Evolutionary conservation across 2,329 filamentous ascomycete genomes (phyloP), one percentile per base, ranked within the genome.

Genomic region (Onygenales sp.): DNA sequence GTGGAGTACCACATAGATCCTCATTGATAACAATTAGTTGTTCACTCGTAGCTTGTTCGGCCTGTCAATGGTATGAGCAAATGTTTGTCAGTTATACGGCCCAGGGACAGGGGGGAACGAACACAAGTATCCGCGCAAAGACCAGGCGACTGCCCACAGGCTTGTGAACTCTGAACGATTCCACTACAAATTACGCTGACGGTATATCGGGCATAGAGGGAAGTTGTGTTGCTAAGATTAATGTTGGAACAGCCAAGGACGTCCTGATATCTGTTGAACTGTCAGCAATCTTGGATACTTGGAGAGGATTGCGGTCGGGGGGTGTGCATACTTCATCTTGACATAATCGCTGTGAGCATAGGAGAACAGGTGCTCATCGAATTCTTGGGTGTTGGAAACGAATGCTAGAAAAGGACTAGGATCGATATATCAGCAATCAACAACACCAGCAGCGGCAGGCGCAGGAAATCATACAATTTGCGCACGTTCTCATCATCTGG

Each of bases 121-220:
- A 88, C 88, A 70, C 93, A 98, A 58, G 87, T 85, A 58, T 93
- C 86, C 45, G 92, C 93, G 70, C 93, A 98, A 13, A 97, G 76
- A 2, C 93, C 90, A 54, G 77, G 76, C 4, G 87, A 82, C 42
- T 84, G 74, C 33, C 77, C 71, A n/a, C 77, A 69, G 0, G 72
- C 66, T 62, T 86, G 83, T 4, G 93, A 97, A 66, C 89, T 91
- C 70, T 98, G 93, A 49, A 98, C 82, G 65, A 98, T 87, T 59
- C 88, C 81, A 76, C 94, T 97, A 78, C 93, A 98, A 59, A 98
- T 80, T 58, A 94, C 85, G 56, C 87, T 93, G 46, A 84, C 93
- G 4, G 92, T 95, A 72, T 92, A 98, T 62, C 93, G 86, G 48
- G 93, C 92, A 71, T 98, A 98, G 64, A 91, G 81, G 63, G 86